Evolutionary conservation across 2,329 filamentous ascomycete genomes (phyloP), one percentile per base, ranked within the genome.

Genomic region (Calonectria montana): DNA sequence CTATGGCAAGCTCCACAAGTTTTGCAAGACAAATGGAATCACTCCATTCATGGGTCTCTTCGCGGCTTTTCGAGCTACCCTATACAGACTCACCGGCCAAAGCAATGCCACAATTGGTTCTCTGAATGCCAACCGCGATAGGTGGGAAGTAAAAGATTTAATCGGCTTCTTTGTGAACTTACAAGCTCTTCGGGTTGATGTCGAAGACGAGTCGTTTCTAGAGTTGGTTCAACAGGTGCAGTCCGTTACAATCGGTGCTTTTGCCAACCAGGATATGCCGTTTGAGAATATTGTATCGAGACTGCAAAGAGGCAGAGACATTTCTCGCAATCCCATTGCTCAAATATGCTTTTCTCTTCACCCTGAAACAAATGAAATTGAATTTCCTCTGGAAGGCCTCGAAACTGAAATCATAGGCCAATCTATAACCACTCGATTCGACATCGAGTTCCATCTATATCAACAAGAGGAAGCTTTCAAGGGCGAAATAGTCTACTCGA

Each of bases 101-200:
- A 53, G 57, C 6, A 77, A 80, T 59, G 76, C 74, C 2, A 74
- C 72, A 1, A 74, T 80, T 9, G 78, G 77, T 18, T 75, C 72
- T 1, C 55, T 71, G 0, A 77, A 72, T 41, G 75, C 76, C 4
- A 77, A 77, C 25, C 65, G 76, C 3, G 67, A 75, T 15, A 39
- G 63, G 2, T 62, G 69, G 48, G 73, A 78, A 21, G 27, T 78
- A 2, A 67, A 74, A 48, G 65, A 77, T 25, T 62, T 78, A 16
- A 72, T 78, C 57, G 77, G 77, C 1, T 80, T 80, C 73, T 79
- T 79, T 43, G 76, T 78, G 29, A 77, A 77, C 55, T 61, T 74
- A 23, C 75, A 78, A 45, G 78, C 75, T 47, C 47, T 78, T 10
- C 65, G 77, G 1, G 65, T 75, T 16, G 50, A 50, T 5, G n/a